Base-by-base conservation (phyloP, 179 eudicot species). In the Drosera spatulata region DNA sequence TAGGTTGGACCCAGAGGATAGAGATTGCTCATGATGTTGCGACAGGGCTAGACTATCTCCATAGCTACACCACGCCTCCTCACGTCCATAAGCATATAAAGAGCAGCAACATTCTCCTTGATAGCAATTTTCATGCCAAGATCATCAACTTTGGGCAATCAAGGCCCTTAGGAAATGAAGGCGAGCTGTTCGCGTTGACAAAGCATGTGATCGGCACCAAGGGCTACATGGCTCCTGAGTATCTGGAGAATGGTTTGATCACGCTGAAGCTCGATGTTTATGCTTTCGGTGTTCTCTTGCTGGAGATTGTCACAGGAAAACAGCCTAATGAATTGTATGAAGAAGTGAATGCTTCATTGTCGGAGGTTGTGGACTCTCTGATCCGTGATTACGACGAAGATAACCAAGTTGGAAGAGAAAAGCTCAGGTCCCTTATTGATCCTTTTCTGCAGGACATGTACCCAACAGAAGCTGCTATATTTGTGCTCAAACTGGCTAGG, bases 221-320 rank as follows among this genome's bases (percentile, higher is more conserved):
- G 66, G 96, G 85, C 3, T 80, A 85, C 60, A 59, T 87, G 63
- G 86, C 87, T 51, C 93, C 93, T 0, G 96, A 88, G 67, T 83
- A 80, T 59, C 2, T 81, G 41, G 80, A 80, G 67, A 57, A 70
- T 8, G 81, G 91, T 8, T n/a, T 70, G 11, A 84, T 85, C 38
- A 74, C 96, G 9, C 88, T 88, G 5, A 82, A 69, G 74, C 74
- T 79, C 4, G 98, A 91, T 71, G 91, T 88, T 40, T 91, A 87
- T 59, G 87, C 95, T 2, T 88, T 79, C 62, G 97, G 97, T 50
- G 80, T 91, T 42, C 81, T 88, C 33, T 55, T 91, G 56, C 66
- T 91, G 72, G 96, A 91, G 66, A 59, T 88, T 50, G 53, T 91
- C 2, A 80, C 86, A 2, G 96, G 98, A 15, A 80, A 69, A 72